Evolutionary conservation across 441 rosid species (phyloP).

Genomic region (Theobroma grandiflorum): DNA sequence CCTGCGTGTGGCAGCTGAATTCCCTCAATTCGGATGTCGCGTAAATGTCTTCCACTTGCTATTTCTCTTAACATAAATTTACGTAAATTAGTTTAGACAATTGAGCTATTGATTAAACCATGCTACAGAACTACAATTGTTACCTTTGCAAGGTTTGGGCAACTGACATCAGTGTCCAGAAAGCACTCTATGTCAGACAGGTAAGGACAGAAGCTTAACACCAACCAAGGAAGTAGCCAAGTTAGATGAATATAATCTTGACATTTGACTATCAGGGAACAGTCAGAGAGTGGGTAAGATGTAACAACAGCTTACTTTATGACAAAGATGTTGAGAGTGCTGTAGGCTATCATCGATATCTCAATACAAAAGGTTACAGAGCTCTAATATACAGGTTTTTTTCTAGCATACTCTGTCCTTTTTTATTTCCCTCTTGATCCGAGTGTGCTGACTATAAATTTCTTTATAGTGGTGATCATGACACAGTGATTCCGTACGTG

Average conservation of each 20-base stretch:
- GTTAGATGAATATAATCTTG: not conserved
- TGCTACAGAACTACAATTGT: slow-evolving; percentile 25
- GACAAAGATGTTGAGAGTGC: slow-evolving; percentile 18
- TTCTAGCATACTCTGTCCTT: not conserved
- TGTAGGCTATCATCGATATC: slow-evolving; percentile 28
- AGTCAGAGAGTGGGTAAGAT: slow-evolving; percentile 27
- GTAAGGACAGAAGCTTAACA: not conserved
- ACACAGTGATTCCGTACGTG: slow-evolving; percentile 28
- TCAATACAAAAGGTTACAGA: slow-evolving; percentile 28
- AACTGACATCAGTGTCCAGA: slow-evolving; percentile 29
- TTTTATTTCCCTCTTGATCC: not conserved
- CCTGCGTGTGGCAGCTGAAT: not conserved
- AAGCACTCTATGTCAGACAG: slow-evolving; percentile 31
- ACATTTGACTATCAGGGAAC: slow-evolving; percentile 19
- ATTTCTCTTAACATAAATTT: not conserved
- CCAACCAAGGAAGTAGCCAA: not conserved
- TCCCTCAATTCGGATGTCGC: slow-evolving; percentile 38
- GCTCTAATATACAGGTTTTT: slow-evolving; percentile 28
- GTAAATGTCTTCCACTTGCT: slow-evolving; percentile 20
- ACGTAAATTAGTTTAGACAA: not conserved
- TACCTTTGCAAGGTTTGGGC: slow-evolving; percentile 32
- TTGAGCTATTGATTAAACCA: not conserved
- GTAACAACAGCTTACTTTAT: slow-evolving; percentile 34
- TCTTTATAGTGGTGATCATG: slow-evolving; percentile 35
- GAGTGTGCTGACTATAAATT: not conserved